A percentile compares a stretch with the other conserved stretches of the same genome.
Conservation (phyloP, 2,329 filamentous ascomycete species). For the Xylariaceae sp. region DNA sequence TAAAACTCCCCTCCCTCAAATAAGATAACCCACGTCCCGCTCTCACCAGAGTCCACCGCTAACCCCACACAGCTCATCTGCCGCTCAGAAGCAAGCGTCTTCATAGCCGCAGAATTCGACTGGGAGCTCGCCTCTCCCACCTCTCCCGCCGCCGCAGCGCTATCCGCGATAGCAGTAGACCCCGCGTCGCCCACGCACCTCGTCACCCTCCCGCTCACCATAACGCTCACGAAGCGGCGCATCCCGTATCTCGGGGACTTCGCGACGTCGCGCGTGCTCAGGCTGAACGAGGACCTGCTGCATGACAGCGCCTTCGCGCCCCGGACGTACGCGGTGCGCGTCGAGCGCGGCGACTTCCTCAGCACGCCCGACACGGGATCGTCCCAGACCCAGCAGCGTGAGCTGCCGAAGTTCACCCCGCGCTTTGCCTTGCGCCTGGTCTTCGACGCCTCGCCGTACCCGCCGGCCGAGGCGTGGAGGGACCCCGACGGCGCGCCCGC, state of each 20-base stretch:
- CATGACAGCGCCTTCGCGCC: neutral
- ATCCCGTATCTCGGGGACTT: neutral
- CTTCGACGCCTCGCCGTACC: neutral
- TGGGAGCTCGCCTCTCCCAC: neutral
- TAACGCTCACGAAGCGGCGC: neutral
- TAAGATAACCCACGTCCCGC: no score
- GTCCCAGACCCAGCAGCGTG: neutral
- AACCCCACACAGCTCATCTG: slow-evolving; percentile 1
- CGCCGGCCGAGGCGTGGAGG: neutral
- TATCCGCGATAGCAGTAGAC: neutral
- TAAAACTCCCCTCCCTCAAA: no score
- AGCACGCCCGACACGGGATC: neutral
- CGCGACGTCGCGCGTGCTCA: no score
- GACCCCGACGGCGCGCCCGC: neutral
- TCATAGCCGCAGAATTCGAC: neutral
- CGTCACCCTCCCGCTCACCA: neutral
- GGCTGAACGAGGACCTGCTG: neutral
- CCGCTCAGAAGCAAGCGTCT: neutral
- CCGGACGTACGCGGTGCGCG: neutral
- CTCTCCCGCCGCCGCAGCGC: neutral
- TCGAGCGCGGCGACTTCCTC: neutral
- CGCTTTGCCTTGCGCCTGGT: neutral
- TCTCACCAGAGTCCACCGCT: no score
- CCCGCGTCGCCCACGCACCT: neutral
- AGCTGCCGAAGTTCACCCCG: neutral